Evolutionary conservation across 2,329 filamentous ascomycete species (phyloP).

Genomic region (Teratosphaeria zuluensis): DNA sequence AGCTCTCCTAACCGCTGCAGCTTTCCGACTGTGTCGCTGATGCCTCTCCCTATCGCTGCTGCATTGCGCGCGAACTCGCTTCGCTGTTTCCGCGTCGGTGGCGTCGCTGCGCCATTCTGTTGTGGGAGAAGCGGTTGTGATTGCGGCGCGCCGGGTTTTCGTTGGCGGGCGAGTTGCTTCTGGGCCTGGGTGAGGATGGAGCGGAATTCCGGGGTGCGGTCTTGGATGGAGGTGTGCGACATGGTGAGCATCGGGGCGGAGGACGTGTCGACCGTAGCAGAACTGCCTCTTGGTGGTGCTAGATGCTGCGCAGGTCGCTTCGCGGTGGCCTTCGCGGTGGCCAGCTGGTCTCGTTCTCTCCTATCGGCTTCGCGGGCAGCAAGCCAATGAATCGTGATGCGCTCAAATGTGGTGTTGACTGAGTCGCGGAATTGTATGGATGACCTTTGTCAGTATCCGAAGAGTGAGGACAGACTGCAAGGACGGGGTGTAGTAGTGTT

Average conservation of each 20-base stretch:
- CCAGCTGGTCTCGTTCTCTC: neutral
- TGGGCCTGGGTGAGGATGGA: constrained; percentile 82
- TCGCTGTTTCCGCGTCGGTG: constrained; percentile 38
- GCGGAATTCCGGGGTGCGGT: constrained; percentile 91
- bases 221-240: constrained; percentile 63
- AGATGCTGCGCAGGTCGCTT: neutral
- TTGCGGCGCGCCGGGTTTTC: constrained; percentile 65
- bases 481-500: neutral
- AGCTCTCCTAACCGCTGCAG: constrained; percentile 86
- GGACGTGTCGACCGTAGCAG: neutral
- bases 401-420: neutral
- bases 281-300: constrained; percentile 1
- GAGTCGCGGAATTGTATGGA: neutral
- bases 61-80: constrained; percentile 91
- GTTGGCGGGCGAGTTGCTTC: constrained; percentile 48
- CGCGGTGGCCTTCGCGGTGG: neutral
- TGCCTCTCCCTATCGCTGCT: constrained; percentile 83
- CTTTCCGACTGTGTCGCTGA: constrained; percentile 87
- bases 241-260: constrained; percentile 26
- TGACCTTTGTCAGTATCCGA: neutral
- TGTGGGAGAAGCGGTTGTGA: constrained; percentile 63
- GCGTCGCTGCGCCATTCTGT: constrained; percentile 38
- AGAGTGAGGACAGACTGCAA: neutral
- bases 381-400: neutral
- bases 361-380: neutral